Conservation (phyloP, 805 yeast species). For the Crinitomyces ghanaensis region DNA sequence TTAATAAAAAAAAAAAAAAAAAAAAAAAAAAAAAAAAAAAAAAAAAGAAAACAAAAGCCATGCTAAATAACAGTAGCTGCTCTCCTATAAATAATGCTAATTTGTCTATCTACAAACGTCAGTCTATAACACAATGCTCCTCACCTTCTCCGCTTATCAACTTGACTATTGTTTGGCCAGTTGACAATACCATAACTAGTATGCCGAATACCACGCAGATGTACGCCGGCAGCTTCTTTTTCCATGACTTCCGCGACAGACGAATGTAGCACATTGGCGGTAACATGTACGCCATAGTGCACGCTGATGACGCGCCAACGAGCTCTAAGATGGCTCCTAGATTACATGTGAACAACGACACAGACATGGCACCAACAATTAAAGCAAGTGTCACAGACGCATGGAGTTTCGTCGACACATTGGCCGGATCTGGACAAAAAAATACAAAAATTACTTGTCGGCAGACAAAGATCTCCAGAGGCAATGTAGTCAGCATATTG, state of each 20-base stretch:
- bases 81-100: constrained; percentile 1
- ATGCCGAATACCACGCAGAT: constrained; percentile 62
- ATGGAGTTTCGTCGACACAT: constrained; percentile 33
- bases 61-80: neutral
- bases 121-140: constrained; percentile 36
- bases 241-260: constrained; percentile 39
- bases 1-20: constrained; percentile 1
- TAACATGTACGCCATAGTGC: constrained; percentile 79
- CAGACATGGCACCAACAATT: constrained; percentile 58
- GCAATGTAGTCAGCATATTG: constrained; percentile 86
- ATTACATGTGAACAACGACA: constrained; percentile 73
- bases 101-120: too few species aligned
- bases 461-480: constrained; percentile 81
- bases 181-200: constrained; percentile 68
- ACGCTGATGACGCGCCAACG: constrained; percentile 89
- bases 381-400: constrained; percentile 51
- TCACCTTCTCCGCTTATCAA: constrained; percentile 33
- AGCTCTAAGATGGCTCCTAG: constrained; percentile 81
- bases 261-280: constrained; percentile 79
- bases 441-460: constrained; percentile 75
- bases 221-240: constrained; percentile 45
- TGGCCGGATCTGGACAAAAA: constrained; percentile 24
- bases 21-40: neutral
- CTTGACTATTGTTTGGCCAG: constrained; percentile 53
- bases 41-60: constrained; percentile 1